Evolutionary conservation across 163 green algal species (phyloP).

Genomic region (Scenedesmus sp.): DNA sequence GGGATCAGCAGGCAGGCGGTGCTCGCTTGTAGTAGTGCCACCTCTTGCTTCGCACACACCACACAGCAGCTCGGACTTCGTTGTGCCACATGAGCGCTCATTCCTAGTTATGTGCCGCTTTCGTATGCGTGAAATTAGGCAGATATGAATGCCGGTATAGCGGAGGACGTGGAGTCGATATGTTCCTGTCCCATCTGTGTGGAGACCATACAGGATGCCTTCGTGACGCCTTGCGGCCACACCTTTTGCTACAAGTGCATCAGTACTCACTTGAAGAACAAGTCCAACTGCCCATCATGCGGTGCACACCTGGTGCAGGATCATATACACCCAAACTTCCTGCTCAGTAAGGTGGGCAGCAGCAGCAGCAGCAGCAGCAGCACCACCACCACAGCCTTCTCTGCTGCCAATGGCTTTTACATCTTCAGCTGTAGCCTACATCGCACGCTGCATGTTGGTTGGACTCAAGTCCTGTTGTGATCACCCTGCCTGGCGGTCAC

Average conservation of each 20-base stretch:
- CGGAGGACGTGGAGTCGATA: neutral
- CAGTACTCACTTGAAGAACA: constrained; percentile 73
- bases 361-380: neutral
- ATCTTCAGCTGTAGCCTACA: too few relatives aligned
- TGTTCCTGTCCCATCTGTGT: constrained; percentile 83
- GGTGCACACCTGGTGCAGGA: constrained; percentile 76
- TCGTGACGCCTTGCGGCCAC: constrained; percentile 88
- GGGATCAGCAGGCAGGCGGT: neutral
- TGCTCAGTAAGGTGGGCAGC: constrained; percentile 80
- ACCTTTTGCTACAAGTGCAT: constrained; percentile 91
- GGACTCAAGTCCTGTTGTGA: too few relatives aligned
- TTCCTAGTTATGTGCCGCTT: neutral
- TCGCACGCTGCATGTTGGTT: too few relatives aligned
- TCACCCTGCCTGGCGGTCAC: constrained; percentile 48
- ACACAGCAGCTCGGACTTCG: neutral
- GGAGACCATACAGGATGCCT: constrained; percentile 83
- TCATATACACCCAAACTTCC: constrained; percentile 86
- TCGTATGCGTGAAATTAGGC: neutral
- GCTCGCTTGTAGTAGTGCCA: neutral
- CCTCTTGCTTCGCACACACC: neutral
- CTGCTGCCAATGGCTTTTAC: neutral
- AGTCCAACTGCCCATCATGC: constrained; percentile 82
- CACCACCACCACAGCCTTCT: neutral
- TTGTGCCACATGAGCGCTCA: neutral
- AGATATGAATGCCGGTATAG: neutral